Evolutionary conservation across 1,284 basidiomycete species (phyloP).

Genomic region (Entoloma clypeatum): DNA sequence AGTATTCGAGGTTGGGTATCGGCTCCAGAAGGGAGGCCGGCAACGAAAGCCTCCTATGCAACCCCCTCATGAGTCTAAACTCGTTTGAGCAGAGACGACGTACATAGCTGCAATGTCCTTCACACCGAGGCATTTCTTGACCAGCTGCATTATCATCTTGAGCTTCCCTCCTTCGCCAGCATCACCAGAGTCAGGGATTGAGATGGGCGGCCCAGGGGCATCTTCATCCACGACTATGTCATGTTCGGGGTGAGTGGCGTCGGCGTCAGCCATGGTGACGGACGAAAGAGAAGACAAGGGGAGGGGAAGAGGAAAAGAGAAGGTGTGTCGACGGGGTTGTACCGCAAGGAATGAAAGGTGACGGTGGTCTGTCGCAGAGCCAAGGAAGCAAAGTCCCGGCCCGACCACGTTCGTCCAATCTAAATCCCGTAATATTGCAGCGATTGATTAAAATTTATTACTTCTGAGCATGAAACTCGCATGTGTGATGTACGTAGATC

Average conservation of each 20-base stretch:
- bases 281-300: constrained; percentile 2
- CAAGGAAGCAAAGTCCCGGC: too few relatives aligned
- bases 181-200: constrained; percentile 72
- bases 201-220: constrained; percentile 54
- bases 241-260: constrained; percentile 4
- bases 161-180: constrained; percentile 84
- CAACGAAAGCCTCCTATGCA: constrained; percentile 75
- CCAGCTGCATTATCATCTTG: constrained; percentile 84
- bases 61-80: neutral
- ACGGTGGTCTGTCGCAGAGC: too few relatives aligned
- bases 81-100: constrained; percentile 25
- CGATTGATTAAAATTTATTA: too few relatives aligned
- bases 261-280: constrained; percentile 15
- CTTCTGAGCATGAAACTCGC: too few relatives aligned
- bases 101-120: constrained; percentile 91
- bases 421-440: too few relatives aligned
- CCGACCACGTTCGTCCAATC: too few relatives aligned
- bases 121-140: constrained; percentile 84
- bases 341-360: too few relatives aligned
- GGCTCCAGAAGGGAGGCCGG: constrained; percentile 90
- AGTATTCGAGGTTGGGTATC: constrained; percentile 92
- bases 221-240: constrained; percentile 44
- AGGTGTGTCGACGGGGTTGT: constrained; percentile 5
- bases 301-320: constrained; percentile 1
- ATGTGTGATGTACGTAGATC: too few relatives aligned